Evolutionary conservation across 192 early-diverging fungal genomes (phyloP).

Genomic region (Oehlia diaphana): DNA sequence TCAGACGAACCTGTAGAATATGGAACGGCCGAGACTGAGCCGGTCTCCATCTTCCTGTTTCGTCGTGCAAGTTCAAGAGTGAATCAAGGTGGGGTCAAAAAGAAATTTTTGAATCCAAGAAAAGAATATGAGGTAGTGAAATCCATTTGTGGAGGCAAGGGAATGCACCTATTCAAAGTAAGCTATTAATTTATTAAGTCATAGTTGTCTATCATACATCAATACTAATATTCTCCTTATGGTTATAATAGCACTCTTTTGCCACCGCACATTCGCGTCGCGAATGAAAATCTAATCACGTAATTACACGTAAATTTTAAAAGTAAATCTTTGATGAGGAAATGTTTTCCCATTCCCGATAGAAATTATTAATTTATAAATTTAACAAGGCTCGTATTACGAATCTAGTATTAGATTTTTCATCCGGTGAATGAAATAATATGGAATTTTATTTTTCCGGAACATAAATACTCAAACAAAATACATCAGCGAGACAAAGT

Average conservation of each 20-base stretch:
- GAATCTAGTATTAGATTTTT: too few relatives aligned
- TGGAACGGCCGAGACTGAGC: not conserved
- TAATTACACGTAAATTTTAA: too few relatives aligned
- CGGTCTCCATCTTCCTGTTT: not conserved
- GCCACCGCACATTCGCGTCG: not conserved
- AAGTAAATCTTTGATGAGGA: too few relatives aligned
- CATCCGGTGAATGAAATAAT: too few relatives aligned
- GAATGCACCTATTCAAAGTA: slow-evolving; percentile 7
- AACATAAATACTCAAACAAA: too few relatives aligned
- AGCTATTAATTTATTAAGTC: not conserved
- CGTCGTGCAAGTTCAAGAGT: not conserved
- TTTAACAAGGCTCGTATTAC: too few relatives aligned
- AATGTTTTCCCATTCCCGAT: too few relatives aligned
- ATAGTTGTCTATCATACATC: not conserved
- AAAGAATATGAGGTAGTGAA: slow-evolving; percentile 2
- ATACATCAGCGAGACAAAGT: too few relatives aligned
- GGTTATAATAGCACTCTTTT: not conserved
- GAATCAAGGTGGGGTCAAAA: not conserved
- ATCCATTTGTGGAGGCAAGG: not conserved
- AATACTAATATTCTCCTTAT: not conserved
- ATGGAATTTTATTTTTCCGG: too few relatives aligned
- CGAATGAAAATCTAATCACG: too few relatives aligned
- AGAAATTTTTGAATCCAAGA: slow-evolving; percentile 15
- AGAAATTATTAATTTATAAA: too few relatives aligned
- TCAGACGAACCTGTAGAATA: not conserved